Percentiles rank a stretch among this genome's conserved stretches.
Evolutionary conservation across 306 rosid species (phyloP).

Genomic region (Medicago lupulina): DNA sequence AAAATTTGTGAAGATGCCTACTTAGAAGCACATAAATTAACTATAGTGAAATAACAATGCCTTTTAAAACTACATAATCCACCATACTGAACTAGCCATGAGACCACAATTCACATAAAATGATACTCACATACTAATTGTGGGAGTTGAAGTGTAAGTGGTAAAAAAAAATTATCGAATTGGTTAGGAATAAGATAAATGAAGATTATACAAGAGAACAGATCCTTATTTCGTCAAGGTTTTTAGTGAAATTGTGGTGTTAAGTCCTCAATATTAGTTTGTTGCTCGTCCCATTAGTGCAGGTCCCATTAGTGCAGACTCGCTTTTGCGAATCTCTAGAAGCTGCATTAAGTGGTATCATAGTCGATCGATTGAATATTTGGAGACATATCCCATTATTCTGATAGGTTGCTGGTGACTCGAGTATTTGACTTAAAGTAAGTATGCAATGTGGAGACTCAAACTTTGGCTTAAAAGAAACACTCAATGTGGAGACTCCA

Average conservation of each 20-base stretch:
- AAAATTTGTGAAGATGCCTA: slow-evolving; percentile 19
- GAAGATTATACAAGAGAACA: background rate
- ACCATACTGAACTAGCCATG: background rate
- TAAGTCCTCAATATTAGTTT: background rate
- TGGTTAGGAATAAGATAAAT: background rate
- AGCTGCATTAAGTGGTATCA: background rate
- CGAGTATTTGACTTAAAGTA: background rate
- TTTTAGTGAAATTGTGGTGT: slow-evolving; percentile 8
- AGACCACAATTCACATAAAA: background rate
- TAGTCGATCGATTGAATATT: background rate
- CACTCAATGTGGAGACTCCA: background rate
- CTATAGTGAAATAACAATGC: background rate
- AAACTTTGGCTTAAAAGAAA: background rate
- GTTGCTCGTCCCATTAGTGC: background rate
- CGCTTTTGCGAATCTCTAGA: background rate
- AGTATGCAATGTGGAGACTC: background rate
- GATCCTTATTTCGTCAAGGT: background rate
- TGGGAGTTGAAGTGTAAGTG: background rate
- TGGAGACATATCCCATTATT: background rate
- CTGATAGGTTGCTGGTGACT: background rate
- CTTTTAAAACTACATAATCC: background rate
- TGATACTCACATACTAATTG: background rate
- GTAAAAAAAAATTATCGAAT: background rate
- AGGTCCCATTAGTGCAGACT: no score
- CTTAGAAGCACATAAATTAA: background rate